Evolutionary conservation across 306 rosid genomes (phyloP).

Genomic region (Lathyrus tuberosus): DNA sequence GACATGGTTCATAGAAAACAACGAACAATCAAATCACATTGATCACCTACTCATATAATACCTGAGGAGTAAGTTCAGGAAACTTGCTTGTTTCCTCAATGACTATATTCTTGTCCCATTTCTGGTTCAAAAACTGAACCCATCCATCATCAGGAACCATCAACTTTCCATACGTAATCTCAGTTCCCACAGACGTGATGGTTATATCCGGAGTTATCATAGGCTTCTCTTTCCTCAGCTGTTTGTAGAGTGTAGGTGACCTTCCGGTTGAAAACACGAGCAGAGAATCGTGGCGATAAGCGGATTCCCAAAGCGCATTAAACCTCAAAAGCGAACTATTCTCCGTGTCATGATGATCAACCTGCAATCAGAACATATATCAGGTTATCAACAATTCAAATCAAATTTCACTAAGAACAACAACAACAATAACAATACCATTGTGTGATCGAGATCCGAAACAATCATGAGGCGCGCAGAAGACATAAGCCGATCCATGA

Average conservation of each 20-base stretch:
- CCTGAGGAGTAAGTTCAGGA: slow-evolving; percentile 86
- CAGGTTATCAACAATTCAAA: slow-evolving; percentile 30
- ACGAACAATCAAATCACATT: slow-evolving; percentile 16
- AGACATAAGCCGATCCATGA: slow-evolving; percentile 68
- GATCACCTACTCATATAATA: slow-evolving; percentile 34
- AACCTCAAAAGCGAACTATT: slow-evolving; percentile 79
- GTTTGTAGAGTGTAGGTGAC: slow-evolving; percentile 82
- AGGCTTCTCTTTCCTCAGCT: slow-evolving; percentile 92
- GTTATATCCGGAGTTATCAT: slow-evolving; percentile 95
- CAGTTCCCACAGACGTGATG: slow-evolving; percentile 97
- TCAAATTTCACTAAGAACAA: not conserved
- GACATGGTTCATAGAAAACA: not conserved
- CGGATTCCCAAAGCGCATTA: slow-evolving; percentile 88
- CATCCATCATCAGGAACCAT: slow-evolving; percentile 93
- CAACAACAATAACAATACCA: slow-evolving; percentile 51
- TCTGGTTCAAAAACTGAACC: slow-evolving; percentile 74
- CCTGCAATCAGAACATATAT: slow-evolving; percentile 55
- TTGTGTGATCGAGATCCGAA: slow-evolving; percentile 98
- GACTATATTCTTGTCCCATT: slow-evolving; percentile 80
- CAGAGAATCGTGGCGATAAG: slow-evolving; percentile 83
- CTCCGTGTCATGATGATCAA: slow-evolving; percentile 91
- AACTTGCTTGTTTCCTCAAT: slow-evolving; percentile 75
- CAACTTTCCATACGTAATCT: slow-evolving; percentile 82
- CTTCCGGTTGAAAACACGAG: slow-evolving; percentile 96
- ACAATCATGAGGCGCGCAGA: slow-evolving; percentile 87